These are phyloP conservation scores for Petasospora rhodanensis DNA, from an alignment of 1,139 yeast genomes.

Conservation along the genomic window DNA sequence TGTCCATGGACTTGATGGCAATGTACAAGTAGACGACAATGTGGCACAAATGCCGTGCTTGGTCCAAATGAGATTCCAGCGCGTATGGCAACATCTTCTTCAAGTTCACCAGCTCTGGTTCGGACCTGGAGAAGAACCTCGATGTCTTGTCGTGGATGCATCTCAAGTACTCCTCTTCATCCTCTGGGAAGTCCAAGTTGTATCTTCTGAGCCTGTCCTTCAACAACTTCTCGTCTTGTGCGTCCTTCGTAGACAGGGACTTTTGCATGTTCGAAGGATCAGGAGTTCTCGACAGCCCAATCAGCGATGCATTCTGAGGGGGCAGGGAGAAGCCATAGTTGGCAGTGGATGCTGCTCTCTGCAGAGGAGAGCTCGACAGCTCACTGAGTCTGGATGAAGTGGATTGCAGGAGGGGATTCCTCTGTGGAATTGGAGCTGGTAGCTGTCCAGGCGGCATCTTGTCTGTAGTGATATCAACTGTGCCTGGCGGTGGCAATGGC, in stretches of 20 bases:
- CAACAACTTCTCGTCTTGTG: constrained; percentile 20
- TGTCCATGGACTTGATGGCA: constrained; percentile 71
- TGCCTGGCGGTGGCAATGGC: too few species aligned
- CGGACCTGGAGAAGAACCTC: constrained; percentile 49
- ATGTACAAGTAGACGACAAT: constrained; percentile 76
- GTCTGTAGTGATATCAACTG: constrained; percentile 1
- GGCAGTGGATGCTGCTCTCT: constrained; percentile 20
- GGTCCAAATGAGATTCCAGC: constrained; percentile 65
- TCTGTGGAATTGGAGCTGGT: constrained; percentile 23
- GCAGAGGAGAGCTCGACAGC: constrained; percentile 3
- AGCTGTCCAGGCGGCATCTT: constrained; percentile 13
- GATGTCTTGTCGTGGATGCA: constrained; percentile 48
- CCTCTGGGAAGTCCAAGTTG: constrained; percentile 54
- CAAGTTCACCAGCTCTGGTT: constrained; percentile 53
- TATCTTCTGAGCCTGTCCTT: constrained; percentile 42
- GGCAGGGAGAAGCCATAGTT: constrained; percentile 6
- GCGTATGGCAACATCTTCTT: constrained; percentile 70
- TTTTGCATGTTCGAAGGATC: constrained; percentile 19
- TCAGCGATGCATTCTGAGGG: constrained; percentile 7
- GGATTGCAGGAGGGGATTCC: constrained; percentile 12
- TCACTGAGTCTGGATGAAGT: constrained; percentile 1
- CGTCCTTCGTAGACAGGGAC: constrained; percentile 2
- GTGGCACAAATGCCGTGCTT: constrained; percentile 71
- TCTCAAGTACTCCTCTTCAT: constrained; percentile 36
- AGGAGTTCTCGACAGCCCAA: constrained; percentile 18